Conservation (phyloP, 805 yeast genomes). For the Saccharomycopsis selenospora region DNA sequence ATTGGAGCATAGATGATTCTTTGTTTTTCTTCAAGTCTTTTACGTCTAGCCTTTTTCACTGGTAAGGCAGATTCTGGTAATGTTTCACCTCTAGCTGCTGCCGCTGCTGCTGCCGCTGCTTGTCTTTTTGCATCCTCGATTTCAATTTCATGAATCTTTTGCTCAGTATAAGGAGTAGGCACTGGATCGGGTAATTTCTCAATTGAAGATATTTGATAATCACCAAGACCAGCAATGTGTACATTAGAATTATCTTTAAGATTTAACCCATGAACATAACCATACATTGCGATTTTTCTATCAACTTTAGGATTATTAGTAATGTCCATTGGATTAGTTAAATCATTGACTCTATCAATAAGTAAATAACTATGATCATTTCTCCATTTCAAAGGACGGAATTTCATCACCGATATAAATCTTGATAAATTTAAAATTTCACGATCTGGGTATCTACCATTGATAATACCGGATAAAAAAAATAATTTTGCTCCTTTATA, state of each 20-base stretch:
- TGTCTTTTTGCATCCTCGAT: slow-evolving; percentile 64
- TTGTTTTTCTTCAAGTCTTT: slow-evolving; percentile 88
- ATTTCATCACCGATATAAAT: slow-evolving; percentile 94
- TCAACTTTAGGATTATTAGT: slow-evolving; percentile 70
- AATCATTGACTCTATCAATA: slow-evolving; percentile 86
- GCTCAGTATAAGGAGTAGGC: slow-evolving; percentile 92
- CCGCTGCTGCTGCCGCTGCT: slow-evolving; percentile 49
- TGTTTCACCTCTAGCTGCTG: slow-evolving; percentile 27
- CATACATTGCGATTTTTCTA: slow-evolving; percentile 85
- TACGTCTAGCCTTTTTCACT: slow-evolving; percentile 54
- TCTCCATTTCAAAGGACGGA: slow-evolving; percentile 98
- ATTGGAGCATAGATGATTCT: slow-evolving; percentile 96
- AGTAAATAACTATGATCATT: slow-evolving; percentile 94
- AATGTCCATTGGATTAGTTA: slow-evolving; percentile 84
- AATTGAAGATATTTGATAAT: slow-evolving; percentile 61
- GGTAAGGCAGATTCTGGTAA: slow-evolving; percentile 23
- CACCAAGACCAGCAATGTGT: slow-evolving; percentile 96
- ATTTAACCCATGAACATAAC: slow-evolving; percentile 92
- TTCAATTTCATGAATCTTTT: slow-evolving; percentile 72
- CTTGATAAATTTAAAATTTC: slow-evolving; percentile 88
- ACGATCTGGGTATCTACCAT: slow-evolving; percentile 96
- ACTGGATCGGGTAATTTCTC: slow-evolving; percentile 98
- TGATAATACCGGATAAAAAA: slow-evolving; percentile 88
- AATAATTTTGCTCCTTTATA: slow-evolving; percentile 96
- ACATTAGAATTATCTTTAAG: slow-evolving; percentile 61